Evolutionary conservation across 2,329 filamentous ascomycete species (phyloP).

Genomic region (Ophiostoma pallidulum): DNA sequence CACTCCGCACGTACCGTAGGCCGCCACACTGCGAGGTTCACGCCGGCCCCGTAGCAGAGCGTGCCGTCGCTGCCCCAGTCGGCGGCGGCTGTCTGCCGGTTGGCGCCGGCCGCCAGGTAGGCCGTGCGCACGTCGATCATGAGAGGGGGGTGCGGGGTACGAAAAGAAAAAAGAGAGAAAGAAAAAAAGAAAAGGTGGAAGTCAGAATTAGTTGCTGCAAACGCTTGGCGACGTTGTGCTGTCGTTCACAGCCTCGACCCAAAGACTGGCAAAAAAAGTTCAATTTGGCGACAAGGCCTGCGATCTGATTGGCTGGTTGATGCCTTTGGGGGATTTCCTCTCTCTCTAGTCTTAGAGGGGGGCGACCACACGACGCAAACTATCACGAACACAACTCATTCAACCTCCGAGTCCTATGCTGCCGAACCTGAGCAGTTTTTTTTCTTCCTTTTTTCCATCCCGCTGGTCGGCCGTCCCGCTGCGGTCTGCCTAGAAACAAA

Average conservation of each 20-base stretch:
- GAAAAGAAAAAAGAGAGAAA: neutral
- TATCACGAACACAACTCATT: no score
- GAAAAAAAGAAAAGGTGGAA: neutral
- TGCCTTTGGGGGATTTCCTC: no score
- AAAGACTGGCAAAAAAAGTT: neutral
- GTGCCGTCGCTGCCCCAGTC: constrained; percentile 73
- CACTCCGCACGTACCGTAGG: constrained; percentile 57
- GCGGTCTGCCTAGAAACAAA: no score
- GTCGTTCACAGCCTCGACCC: neutral
- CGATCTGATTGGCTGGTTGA: constrained; percentile 10
- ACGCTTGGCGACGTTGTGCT: neutral
- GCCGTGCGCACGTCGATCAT: constrained; percentile 25
- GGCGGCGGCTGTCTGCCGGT: constrained; percentile 78
- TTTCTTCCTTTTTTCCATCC: neutral
- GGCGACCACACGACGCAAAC: no score
- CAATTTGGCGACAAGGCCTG: constrained; percentile 1
- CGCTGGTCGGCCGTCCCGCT: no score
- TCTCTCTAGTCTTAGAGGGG: no score
- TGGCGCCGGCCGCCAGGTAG: constrained; percentile 71
- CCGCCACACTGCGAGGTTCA: constrained; percentile 82
- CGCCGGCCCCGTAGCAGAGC: constrained; percentile 81
- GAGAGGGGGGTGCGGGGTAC: neutral
- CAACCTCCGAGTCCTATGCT: neutral
- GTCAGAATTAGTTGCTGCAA: neutral
- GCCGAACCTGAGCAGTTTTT: no score